Conservation (phyloP, 352 stramenopile genomes). For the Phytophthora chlamydospora region DNA sequence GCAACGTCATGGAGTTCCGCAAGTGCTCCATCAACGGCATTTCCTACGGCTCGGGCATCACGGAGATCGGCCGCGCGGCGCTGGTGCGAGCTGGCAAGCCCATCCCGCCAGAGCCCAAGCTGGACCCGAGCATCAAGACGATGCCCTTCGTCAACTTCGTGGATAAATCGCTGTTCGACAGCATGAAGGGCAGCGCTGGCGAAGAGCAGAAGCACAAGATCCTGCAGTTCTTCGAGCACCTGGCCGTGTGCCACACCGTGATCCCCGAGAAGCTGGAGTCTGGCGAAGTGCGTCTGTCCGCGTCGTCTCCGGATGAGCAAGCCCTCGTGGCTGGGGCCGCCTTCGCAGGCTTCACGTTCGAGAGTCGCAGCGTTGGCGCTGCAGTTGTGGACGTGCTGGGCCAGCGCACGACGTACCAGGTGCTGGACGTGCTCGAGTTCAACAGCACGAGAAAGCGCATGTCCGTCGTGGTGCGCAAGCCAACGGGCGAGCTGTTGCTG, state of each 20-base stretch:
- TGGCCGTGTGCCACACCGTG: slow-evolving; percentile 87
- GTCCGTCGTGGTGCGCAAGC: slow-evolving; percentile 69
- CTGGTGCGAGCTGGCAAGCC: slow-evolving; percentile 65
- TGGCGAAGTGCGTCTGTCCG: slow-evolving; percentile 68
- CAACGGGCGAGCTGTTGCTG: slow-evolving; percentile 60
- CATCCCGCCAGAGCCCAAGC: slow-evolving; percentile 63
- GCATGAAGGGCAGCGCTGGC: slow-evolving; percentile 56
- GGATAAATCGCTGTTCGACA: slow-evolving; percentile 64
- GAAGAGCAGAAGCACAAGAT: slow-evolving; percentile 58
- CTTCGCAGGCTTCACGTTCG: slow-evolving; percentile 77
- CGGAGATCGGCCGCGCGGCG: slow-evolving; percentile 77
- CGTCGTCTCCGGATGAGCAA: slow-evolving; percentile 87
- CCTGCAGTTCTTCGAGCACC: slow-evolving; percentile 81
- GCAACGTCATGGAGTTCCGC: slow-evolving; percentile 96
- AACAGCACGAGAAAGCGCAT: slow-evolving; percentile 83
- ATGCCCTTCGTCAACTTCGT: slow-evolving; percentile 87
- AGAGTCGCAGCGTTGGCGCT: slow-evolving; percentile 59
- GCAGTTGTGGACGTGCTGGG: slow-evolving; percentile 57
- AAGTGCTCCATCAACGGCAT: slow-evolving; percentile 92
- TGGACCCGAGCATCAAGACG: slow-evolving; percentile 52
- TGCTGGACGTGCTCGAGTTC: slow-evolving; percentile 81
- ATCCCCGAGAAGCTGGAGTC: slow-evolving; percentile 75
- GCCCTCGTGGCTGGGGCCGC: slow-evolving; percentile 77
- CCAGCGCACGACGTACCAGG: slow-evolving; percentile 55
- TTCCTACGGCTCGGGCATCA: slow-evolving; percentile 89